Base-by-base conservation (phyloP, 2,329 filamentous ascomycete species). In the Onygenales sp. region DNA sequence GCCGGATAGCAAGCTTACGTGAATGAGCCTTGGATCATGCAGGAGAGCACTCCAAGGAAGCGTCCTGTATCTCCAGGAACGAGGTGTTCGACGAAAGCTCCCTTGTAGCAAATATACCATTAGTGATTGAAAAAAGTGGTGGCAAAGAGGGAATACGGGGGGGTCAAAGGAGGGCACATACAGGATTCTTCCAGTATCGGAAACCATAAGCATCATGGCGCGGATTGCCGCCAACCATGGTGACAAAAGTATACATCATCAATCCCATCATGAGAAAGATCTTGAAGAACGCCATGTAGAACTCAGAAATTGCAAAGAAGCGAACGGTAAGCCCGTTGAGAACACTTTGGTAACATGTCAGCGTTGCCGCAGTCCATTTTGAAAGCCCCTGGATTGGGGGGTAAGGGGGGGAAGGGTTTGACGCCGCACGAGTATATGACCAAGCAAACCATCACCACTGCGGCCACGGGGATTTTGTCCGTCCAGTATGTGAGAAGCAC, bases 221-320 rank as follows among this genome's bases (percentile, higher is more conserved):
- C 0, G 88, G 87, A 61, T 91, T 91, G 2, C 85, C 88, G 7
- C 87, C 88, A 0, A 92, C 73, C 83, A 91, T 90, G 54, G 84
- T 83, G 56, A 93, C 75, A 61, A 93, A 87, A 2, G 88, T 90
- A 48, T 63, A 67, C 27, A 61, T 48, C 38, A 66, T 60, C n/a
- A 65, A 45, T 2, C 63, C 62, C 21, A 67, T 32, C 57, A 67
- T 64, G 21, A 67, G 57, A 13, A 68, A 48, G 0, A 75, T 61
- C 55, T 75, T 75, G 59, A 69, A 69, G 54, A 67, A 66, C 0
- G 74, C 70, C 31, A 76, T 63, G 61, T 72, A 76, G 55, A 77
- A 77, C 57, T 77, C 75, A 3, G 72, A 64, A 43, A 73, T 69
- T 31, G 75, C 75, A 53, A 71, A 77, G 51, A 65, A 69, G 4